A percentile compares a stretch with the other conserved stretches of the same genome.
Evolutionary conservation across 1,284 basidiomycete species (phyloP).

Genomic region (Cryptococcus maquisensis): DNA sequence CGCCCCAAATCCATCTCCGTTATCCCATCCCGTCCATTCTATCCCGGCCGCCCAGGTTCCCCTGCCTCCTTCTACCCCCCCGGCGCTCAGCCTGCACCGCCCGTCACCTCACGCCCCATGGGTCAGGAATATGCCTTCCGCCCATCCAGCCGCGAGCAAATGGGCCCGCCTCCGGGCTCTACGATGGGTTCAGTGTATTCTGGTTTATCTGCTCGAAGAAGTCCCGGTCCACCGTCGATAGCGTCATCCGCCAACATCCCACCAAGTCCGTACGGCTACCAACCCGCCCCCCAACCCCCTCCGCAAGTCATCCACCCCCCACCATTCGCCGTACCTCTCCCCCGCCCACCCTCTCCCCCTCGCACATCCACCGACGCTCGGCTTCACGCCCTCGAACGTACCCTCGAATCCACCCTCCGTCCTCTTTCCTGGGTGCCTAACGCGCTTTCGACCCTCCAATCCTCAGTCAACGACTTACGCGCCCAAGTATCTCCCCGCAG

Average conservation of each 20-base stretch:
- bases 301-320: conserved; percentile 14
- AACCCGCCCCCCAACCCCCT: conserved; percentile 5
- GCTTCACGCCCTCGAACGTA: conserved; percentile 4
- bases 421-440: conserved; percentile 17
- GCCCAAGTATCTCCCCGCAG: conserved; percentile 16
- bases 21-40: conserved; percentile 29
- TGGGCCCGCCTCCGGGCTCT: conserved; percentile 32
- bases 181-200: conserved; percentile 10
- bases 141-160: conserved; percentile 30
- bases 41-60: conserved; percentile 28
- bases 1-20: conserved; percentile 40
- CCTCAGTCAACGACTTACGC: conserved; percentile 13
- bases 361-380: neutral
- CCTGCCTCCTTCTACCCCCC: conserved; percentile 33
- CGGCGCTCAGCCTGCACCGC: conserved; percentile 33
- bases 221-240: neutral
- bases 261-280: neutral
- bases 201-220: neutral
- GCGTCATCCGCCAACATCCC: neutral
- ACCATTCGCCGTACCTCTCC: conserved; percentile 5
- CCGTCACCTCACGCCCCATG: conserved; percentile 29
- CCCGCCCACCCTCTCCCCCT: conserved; percentile 2
- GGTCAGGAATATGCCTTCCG: conserved; percentile 25
- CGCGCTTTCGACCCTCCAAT: conserved; percentile 10
- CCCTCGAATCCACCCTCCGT: conserved; percentile 21